These are phyloP conservation scores for Macadamia integrifolia DNA, from an alignment of 164 flowering plant species.

Conservation along the genomic window DNA sequence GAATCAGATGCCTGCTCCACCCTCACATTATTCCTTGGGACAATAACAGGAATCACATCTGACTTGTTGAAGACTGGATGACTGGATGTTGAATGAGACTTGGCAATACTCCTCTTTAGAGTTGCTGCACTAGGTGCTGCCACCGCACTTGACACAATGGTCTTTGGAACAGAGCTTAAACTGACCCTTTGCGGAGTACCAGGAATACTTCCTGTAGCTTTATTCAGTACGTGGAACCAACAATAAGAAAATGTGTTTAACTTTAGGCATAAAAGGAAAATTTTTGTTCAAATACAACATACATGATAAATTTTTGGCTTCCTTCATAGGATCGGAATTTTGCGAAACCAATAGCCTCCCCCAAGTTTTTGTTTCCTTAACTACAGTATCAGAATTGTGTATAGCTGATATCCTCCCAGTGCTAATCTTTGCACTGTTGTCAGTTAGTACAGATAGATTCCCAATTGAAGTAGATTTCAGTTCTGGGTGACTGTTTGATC, in stretches of 20 bases:
- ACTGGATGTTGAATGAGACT: conserved; percentile 42
- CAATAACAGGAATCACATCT: conserved; percentile 76
- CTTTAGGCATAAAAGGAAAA: neutral
- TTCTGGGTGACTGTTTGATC: conserved; percentile 47
- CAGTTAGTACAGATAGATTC: conserved; percentile 42
- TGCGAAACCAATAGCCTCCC: conserved; percentile 55
- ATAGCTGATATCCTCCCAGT: conserved; percentile 63
- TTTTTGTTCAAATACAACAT: conserved; percentile 18
- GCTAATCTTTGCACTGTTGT: conserved; percentile 54
- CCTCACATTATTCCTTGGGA: conserved; percentile 54
- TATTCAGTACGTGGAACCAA: conserved; percentile 18
- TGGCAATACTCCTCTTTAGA: conserved; percentile 43
- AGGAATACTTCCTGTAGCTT: conserved; percentile 67
- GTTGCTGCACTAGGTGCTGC: conserved; percentile 38
- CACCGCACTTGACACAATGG: conserved; percentile 26
- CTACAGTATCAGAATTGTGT: conserved; percentile 48
- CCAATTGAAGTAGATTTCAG: conserved; percentile 51
- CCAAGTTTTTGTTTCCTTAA: conserved; percentile 59
- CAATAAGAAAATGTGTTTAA: conserved; percentile 7
- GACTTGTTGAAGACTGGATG: conserved; percentile 43
- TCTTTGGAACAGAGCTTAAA: conserved; percentile 36
- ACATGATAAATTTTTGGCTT: conserved; percentile 55
- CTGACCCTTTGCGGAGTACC: conserved; percentile 74
- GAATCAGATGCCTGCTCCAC: conserved; percentile 54
- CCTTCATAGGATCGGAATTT: conserved; percentile 53